A percentile compares a stretch with the other conserved stretches of the same genome.
Evolutionary conservation across 345 rosid species (phyloP).

Genomic region (Balakata baccata): DNA sequence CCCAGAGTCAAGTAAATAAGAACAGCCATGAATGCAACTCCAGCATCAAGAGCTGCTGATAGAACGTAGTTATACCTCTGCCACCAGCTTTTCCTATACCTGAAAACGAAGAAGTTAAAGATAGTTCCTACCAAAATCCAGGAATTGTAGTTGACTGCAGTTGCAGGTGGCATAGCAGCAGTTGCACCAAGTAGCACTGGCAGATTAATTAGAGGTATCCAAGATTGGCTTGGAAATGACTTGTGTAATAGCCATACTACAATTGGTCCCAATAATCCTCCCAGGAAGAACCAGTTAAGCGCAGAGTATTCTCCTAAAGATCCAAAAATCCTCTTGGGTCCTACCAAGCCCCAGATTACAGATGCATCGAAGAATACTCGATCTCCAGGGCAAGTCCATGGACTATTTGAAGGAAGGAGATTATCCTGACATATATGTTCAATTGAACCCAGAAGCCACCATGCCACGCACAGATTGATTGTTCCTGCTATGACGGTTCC

Average conservation of each 20-base stretch:
- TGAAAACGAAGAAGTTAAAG: conserved; percentile 18
- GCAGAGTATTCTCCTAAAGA: conserved; percentile 9
- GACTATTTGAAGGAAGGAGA: conserved; percentile 18
- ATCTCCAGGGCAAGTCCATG: conserved; percentile 16
- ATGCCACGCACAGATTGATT: conserved; percentile 15
- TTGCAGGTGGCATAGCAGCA: conserved; percentile 22
- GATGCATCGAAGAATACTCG: conserved; percentile 22
- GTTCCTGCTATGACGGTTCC: conserved; percentile 18
- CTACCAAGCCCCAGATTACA: conserved; percentile 19
- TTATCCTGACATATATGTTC: conserved; percentile 17
- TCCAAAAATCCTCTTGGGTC: conserved; percentile 15
- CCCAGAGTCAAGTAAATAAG: conserved; percentile 32
- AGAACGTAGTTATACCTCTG: conserved; percentile 44
- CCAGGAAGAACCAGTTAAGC: conserved; percentile 22
- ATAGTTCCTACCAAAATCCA: conserved; percentile 18
- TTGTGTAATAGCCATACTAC: conserved; percentile 19
- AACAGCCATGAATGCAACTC: conserved; percentile 44
- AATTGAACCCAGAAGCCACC: conserved; percentile 16
- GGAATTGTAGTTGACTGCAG: conserved; percentile 19
- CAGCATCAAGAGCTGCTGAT: conserved; percentile 49
- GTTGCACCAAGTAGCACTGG: conserved; percentile 21
- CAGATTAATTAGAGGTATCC: conserved; percentile 21
- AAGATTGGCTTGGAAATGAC: conserved; percentile 19
- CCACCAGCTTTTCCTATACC: conserved; percentile 35
- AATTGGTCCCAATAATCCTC: conserved; percentile 17